Evolutionary conservation across 2,329 filamentous ascomycete genomes (phyloP).

Genomic region (Fusarium luffae): DNA sequence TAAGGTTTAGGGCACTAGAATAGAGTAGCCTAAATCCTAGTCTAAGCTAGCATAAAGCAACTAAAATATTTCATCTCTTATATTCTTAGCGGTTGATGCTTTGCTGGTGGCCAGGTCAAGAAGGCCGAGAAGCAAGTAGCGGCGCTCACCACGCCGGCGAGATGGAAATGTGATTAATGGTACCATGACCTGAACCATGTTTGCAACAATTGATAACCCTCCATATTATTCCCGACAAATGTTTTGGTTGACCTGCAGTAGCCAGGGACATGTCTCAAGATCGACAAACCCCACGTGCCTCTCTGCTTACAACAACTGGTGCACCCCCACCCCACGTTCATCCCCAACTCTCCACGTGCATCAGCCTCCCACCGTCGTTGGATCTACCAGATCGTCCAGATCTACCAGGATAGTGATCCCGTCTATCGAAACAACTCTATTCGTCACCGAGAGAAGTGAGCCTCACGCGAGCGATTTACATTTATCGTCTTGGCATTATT

Average conservation of each 20-base stretch:
- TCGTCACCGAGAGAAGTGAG: constrained; percentile 37
- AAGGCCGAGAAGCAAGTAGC: too few species aligned
- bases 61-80: too few species aligned
- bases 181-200: background rate
- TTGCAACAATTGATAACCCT: background rate
- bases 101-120: too few species aligned
- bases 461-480: constrained; percentile 29
- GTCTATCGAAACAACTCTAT: constrained; percentile 6
- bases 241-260: background rate
- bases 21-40: too few species aligned
- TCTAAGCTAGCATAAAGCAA: too few species aligned
- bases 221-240: background rate
- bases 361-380: constrained; percentile 22
- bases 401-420: constrained; percentile 14
- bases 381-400: constrained; percentile 11
- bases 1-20: too few species aligned
- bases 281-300: constrained; percentile 32
- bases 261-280: background rate
- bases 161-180: background rate
- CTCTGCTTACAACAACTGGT: background rate
- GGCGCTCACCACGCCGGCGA: background rate
- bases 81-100: too few species aligned
- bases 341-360: constrained; percentile 39
- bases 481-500: constrained; percentile 1
- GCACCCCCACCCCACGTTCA: background rate